Evolutionary conservation across 2,329 filamentous ascomycete genomes (phyloP).

Genomic region (Cucurbitaria berberidis): DNA sequence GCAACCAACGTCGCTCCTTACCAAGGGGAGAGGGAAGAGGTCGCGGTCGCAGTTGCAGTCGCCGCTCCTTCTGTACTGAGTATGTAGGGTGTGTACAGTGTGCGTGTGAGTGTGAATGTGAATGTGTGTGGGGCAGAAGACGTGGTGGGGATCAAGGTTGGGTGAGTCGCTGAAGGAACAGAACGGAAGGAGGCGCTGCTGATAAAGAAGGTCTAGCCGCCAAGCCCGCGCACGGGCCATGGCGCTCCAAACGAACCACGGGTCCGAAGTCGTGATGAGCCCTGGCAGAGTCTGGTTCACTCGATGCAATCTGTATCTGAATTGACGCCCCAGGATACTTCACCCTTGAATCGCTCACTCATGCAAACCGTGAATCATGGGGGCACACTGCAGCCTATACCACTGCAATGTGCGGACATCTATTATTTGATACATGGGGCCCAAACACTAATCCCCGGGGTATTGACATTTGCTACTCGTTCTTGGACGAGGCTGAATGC

Average conservation of each 20-base stretch:
- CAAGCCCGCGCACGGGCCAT: constrained; percentile 1
- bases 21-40: constrained; percentile 5
- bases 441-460: not conserved
- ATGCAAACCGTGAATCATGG: not conserved
- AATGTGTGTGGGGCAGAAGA: not conserved
- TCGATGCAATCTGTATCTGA: not conserved
- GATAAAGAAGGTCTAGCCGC: constrained; percentile 2
- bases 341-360: not conserved
- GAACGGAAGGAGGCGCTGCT: constrained; percentile 3
- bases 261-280: no score
- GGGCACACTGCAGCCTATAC: not conserved
- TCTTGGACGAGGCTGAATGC: not conserved
- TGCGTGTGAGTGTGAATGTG: not conserved
- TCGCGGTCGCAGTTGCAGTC: not conserved
- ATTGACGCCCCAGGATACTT: not conserved
- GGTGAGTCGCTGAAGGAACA: constrained; percentile 4
- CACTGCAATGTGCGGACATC: not conserved
- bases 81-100: not conserved
- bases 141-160: not conserved
- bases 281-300: not conserved
- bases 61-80: not conserved
- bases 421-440: constrained; percentile 1
- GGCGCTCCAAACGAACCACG: not conserved
- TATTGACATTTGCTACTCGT: not conserved
- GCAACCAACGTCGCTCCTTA: constrained; percentile 16